Conservation (phyloP, 2,329 filamentous ascomycete genomes). For the Colletotrichum sp. region DNA sequence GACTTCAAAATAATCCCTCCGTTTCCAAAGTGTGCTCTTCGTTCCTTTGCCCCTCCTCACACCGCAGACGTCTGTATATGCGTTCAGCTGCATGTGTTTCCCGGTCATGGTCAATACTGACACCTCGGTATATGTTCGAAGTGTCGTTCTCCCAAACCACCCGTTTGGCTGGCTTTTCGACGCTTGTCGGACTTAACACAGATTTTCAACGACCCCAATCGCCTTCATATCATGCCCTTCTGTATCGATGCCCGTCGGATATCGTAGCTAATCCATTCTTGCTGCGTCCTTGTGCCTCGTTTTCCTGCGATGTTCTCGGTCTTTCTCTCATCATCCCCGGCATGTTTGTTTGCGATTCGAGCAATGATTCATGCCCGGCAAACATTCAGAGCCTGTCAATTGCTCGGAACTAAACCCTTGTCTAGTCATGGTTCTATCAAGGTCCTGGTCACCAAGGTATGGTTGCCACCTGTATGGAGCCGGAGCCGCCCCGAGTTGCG, state of each 20-base stretch:
- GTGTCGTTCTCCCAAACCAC: background rate
- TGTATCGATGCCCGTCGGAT: background rate
- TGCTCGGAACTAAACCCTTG: background rate
- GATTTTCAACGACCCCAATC: background rate
- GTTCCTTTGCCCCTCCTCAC: background rate
- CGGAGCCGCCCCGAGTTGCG: background rate
- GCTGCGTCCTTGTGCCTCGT: background rate
- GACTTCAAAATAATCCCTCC: slow-evolving; percentile 4
- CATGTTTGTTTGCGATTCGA: background rate
- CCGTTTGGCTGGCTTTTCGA: background rate
- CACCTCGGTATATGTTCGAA: background rate
- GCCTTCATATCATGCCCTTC: background rate
- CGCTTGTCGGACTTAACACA: background rate
- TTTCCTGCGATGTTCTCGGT: background rate
- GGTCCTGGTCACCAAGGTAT: background rate
- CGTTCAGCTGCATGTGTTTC: background rate
- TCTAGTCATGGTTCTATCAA: background rate
- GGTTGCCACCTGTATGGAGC: background rate
- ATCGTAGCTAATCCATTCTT: background rate
- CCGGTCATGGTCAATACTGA: background rate
- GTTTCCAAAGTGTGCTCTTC: background rate
- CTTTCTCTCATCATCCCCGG: background rate
- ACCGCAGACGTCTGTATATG: background rate
- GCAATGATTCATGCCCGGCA: background rate
- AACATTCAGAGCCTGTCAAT: background rate